Percentiles rank a stretch among this genome's conserved stretches.
Evolutionary conservation across 2,329 filamentous ascomycete species (phyloP).

Genomic region (Xylariaceae sp.): DNA sequence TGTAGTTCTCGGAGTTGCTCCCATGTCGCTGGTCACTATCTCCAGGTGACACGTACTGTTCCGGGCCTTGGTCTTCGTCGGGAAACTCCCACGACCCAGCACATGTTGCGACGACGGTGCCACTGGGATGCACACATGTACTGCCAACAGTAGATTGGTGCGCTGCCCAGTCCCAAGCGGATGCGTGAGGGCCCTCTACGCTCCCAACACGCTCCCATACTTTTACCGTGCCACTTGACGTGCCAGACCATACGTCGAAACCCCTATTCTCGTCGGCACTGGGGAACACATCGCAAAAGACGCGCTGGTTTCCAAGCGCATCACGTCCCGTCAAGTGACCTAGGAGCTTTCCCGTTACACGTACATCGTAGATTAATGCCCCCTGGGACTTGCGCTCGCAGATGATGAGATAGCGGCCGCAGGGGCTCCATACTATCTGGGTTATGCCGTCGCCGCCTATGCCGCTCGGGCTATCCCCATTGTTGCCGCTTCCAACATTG

Average conservation of each 20-base stretch:
- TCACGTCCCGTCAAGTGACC: slow-evolving; percentile 49
- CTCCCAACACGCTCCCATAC: slow-evolving; percentile 57
- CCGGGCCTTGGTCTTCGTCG: slow-evolving; percentile 17
- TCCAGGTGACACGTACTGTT: not conserved
- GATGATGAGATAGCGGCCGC: slow-evolving; percentile 59
- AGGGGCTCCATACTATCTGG: slow-evolving; percentile 59
- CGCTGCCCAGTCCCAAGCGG: slow-evolving; percentile 49
- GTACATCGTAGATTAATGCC: slow-evolving; percentile 59
- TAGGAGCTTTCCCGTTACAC: slow-evolving; percentile 55
- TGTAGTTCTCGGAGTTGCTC: slow-evolving; percentile 1
- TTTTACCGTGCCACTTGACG: slow-evolving; percentile 49
- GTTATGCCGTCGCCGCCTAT: slow-evolving; percentile 60
- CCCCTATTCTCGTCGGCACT: slow-evolving; percentile 36
- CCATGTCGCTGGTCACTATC: not conserved
- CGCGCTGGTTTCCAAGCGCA: slow-evolving; percentile 51
- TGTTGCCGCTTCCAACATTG: no score
- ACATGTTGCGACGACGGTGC: slow-evolving; percentile 54
- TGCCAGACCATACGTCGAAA: slow-evolving; percentile 62
- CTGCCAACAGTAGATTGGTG: slow-evolving; percentile 44
- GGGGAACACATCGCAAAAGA: slow-evolving; percentile 53
- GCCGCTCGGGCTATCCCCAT: slow-evolving; percentile 29
- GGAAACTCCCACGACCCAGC: slow-evolving; percentile 49
- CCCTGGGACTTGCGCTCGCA: slow-evolving; percentile 55
- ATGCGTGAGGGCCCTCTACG: slow-evolving; percentile 40
- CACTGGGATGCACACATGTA: slow-evolving; percentile 49